Evolutionary conservation across 2,329 filamentous ascomycete genomes (phyloP), one percentile per base, ranked within the genome.

Genomic region (Aspergillus fijiensis): DNA sequence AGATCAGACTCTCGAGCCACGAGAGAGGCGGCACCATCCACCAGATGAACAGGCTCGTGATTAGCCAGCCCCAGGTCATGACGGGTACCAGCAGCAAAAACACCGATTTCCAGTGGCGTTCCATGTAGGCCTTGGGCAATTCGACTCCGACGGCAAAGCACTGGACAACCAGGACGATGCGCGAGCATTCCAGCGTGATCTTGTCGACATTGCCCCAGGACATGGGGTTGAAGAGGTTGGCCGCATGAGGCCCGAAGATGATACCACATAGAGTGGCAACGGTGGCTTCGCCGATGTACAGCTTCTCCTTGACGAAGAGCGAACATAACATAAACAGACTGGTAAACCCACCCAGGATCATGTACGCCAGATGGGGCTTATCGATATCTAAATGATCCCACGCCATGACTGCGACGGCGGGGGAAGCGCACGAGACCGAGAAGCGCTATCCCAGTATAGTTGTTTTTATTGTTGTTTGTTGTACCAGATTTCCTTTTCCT

Each of bases 231-330:
- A 89, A 87, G 19, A 89, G 75, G 65, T 87, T 80, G 47, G 87
- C 85, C 3, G 84, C 86, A 76, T 89, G 85, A 3, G 87, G 87
- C 1, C 87, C 87, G 64, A 90, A 89, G 57, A 89, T 87, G 72
- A 90, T 87, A 63, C 87, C 87, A 70, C 86, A 89, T 12, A 89
- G 75, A 0, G 87, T 89, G n/a, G 87, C 87, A 49, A 99, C 91
- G 1, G 95, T 98, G 54, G 95, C 95, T 84, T 99, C 95, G 74
- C 95, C 95, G 76, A 99, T 99, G 81, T 99, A 99, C 72, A 98
- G 85, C 76, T 91, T 90, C 83, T 99, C 95, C 82, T 99, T 99
- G 80, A 99, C 96, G 73, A 98, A 88, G 58, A 96, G 92, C 61
- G 95, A 99, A 77, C 92, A 96, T 61, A 99, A 83, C 95, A 99